These are phyloP conservation scores for Letharia columbiana DNA, from an alignment of 495 filamentous ascomycete species.

Conservation along the genomic window DNA sequence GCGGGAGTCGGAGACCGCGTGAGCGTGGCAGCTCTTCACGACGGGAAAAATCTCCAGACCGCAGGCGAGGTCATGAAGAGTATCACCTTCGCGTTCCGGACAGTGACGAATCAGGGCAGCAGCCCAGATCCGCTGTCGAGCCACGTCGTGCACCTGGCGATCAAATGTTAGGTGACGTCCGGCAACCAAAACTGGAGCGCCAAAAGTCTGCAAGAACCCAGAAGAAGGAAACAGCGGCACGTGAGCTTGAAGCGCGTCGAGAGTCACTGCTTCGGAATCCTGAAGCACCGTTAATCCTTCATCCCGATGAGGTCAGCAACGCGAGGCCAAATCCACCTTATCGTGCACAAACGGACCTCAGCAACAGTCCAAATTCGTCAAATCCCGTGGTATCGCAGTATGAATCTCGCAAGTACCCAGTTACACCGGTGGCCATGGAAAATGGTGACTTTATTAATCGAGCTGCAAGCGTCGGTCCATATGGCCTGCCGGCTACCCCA, in stretches of 20 bases:
- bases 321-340: conserved; percentile 25
- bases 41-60: conserved; percentile 42
- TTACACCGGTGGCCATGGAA: conserved; percentile 14
- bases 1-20: conserved; percentile 49
- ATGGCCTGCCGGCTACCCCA: conserved; percentile 77
- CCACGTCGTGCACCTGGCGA: conserved; percentile 20
- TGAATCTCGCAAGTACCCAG: conserved; percentile 17
- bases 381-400: conserved; percentile 18
- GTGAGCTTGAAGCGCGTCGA: conserved; percentile 78
- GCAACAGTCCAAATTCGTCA: conserved; percentile 29
- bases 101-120: conserved; percentile 29
- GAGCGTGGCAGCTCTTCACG: conserved; percentile 39
- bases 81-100: conserved; percentile 33
- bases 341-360: conserved; percentile 32
- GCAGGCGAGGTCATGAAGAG: conserved; percentile 32
- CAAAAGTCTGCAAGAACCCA: conserved; percentile 38
- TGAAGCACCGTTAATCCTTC: conserved; percentile 68
- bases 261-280: conserved; percentile 72
- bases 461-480: conserved; percentile 29
- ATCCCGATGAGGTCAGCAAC: conserved; percentile 54
- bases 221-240: conserved; percentile 70
- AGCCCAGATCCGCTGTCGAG: conserved; percentile 23
- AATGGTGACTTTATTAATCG: conserved; percentile 16
- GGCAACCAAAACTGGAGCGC: conserved; percentile 11
- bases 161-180: conserved; percentile 17